Conservation (phyloP, 768 basidiomycete genomes). For the Clathrus columnatus region DNA sequence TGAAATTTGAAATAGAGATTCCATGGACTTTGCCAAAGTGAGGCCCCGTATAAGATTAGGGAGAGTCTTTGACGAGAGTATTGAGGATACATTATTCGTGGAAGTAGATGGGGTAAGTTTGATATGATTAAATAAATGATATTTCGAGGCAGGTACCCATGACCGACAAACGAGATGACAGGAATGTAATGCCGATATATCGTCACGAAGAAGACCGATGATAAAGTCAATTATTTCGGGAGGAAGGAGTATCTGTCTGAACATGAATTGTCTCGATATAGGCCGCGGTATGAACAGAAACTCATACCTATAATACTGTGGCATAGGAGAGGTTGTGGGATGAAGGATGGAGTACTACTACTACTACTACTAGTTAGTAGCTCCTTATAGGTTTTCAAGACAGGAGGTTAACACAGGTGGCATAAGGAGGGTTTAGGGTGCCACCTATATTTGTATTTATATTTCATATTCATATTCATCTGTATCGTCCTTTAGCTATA, state of each 20-base stretch:
- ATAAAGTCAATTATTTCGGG: conserved; percentile 19
- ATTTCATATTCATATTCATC: no score
- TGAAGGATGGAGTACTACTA: no score
- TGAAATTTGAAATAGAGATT: not conserved
- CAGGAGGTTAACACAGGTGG: no score
- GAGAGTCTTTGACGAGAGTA: not conserved
- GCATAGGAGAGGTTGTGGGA: no score
- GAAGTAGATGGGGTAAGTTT: not conserved
- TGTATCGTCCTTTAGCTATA: no score
- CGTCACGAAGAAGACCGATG: conserved; percentile 25
- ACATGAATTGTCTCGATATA: no score
- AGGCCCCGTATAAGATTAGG: not conserved
- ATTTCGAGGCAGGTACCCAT: not conserved
- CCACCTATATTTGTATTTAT: no score
- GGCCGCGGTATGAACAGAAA: no score
- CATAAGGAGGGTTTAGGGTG: no score
- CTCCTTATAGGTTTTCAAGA: no score
- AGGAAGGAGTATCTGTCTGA: conserved; percentile 19
- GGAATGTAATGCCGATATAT: conserved; percentile 28
- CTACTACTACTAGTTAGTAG: no score
- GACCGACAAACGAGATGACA: conserved; percentile 37
- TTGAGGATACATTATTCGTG: not conserved
- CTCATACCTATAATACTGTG: no score
- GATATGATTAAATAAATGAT: not conserved
- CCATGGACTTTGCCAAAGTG: not conserved